Percentiles rank a stretch among this genome's conserved stretches.
These are phyloP conservation scores for Straminergon stramineum DNA, from an alignment of 225 moss, liverwort and hornwort genomes.

Conservation along the genomic window DNA sequence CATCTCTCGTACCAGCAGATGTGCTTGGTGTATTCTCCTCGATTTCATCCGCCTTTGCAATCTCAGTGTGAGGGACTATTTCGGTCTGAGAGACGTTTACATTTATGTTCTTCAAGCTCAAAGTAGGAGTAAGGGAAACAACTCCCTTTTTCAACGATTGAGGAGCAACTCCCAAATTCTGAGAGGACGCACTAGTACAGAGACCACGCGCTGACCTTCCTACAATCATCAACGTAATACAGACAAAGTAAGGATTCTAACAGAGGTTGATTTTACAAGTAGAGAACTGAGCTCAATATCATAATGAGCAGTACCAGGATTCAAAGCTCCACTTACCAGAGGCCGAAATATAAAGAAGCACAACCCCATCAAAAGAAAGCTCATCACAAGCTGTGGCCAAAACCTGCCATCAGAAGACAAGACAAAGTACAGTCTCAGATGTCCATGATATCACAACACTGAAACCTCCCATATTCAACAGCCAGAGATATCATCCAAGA, in stretches of 20 bases:
- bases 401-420: constrained; percentile 34
- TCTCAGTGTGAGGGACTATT: constrained; percentile 16
- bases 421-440: background rate
- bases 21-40: constrained; percentile 26
- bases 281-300: background rate
- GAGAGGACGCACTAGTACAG: constrained; percentile 45
- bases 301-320: background rate
- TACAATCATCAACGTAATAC: constrained; percentile 25
- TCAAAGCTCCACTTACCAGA: constrained; percentile 42
- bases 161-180: constrained; percentile 25
- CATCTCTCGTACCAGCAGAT: constrained; percentile 17
- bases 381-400: constrained; percentile 95
- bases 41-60: constrained; percentile 29
- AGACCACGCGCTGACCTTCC: constrained; percentile 68
- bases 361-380: constrained; percentile 68
- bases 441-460: background rate
- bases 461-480: background rate
- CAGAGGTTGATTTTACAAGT: background rate
- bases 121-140: constrained; percentile 39
- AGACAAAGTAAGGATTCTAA: constrained; percentile 10
- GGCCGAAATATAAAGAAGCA: constrained; percentile 85
- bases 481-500: background rate
- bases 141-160: constrained; percentile 29
- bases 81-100: constrained; percentile 10
- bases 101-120: constrained; percentile 47